These are phyloP conservation scores for Kwoniella bestiolae DNA, from an alignment of 768 basidiomycete species.

Conservation along the genomic window DNA sequence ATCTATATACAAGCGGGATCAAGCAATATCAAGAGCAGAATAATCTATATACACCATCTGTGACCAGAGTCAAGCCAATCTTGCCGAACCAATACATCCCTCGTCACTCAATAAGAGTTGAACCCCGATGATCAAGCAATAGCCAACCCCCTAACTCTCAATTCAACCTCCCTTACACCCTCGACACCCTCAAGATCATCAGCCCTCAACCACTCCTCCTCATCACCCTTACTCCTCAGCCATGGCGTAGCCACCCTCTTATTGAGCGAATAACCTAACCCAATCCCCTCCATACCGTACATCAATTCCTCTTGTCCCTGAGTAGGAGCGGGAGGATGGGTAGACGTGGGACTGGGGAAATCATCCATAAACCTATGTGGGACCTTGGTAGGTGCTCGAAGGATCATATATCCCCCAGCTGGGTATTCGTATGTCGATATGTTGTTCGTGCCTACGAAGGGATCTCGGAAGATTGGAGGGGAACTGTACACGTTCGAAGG, in stretches of 20 bases:
- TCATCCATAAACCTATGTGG: constrained; percentile 8
- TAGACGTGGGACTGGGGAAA: constrained; percentile 14
- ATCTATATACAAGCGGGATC: constrained; percentile 10
- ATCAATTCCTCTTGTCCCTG: background rate
- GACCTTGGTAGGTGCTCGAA: constrained; percentile 16
- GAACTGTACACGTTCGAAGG: background rate
- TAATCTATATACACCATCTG: constrained; percentile 10
- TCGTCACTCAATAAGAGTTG: too few relatives aligned
- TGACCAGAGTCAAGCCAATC: background rate
- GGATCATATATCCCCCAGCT: constrained; percentile 21
- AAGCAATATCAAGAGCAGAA: too few relatives aligned
- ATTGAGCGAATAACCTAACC: constrained; percentile 30
- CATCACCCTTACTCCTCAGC: constrained; percentile 15
- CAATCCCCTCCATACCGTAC: constrained; percentile 9
- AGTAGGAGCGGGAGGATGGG: background rate
- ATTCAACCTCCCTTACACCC: constrained; percentile 2
- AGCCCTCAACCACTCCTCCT: constrained; percentile 26
- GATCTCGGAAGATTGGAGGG: constrained; percentile 15
- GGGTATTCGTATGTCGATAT: background rate
- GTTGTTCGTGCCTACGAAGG: background rate
- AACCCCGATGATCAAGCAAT: constrained; percentile 5
- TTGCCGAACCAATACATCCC: too few relatives aligned
- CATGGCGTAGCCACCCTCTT: constrained; percentile 29
- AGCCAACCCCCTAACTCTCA: constrained; percentile 5
- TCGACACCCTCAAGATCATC: constrained; percentile 15